Base-by-base conservation (phyloP, 2,329 filamentous ascomycete species). In the Aspergillus melleus region DNA sequence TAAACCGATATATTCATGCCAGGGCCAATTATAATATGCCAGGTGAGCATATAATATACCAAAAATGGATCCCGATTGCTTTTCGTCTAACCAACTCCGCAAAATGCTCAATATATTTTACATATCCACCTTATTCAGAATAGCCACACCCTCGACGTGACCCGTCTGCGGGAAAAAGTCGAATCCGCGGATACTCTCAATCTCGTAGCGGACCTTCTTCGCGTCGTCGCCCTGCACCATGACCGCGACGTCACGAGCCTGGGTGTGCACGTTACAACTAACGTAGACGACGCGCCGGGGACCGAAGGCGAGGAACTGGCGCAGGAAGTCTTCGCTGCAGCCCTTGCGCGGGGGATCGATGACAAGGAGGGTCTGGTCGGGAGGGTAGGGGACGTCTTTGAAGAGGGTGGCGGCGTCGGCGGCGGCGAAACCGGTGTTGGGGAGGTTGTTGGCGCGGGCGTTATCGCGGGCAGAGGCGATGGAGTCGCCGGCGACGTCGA, bases 281-380 rank as follows among this genome's bases (percentile, higher is more conserved):
- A 99, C 94, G 74, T 99, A 99, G 4, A 96, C 87, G 11, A 99
- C 86, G 60, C 95, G 83, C 64, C 83, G 83, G 0, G 95, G 94
- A 0, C 84, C 90, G 69, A 91, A 97, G 6, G 80, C 77, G 56
- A 97, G 79, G 70, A 99, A 77, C 79, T 99, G 95, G 16, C 81
- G 77, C 47, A 99, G 78, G 75, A 99, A 99, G 64, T 85, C 85
- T 52, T 88, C 86, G 68, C 96, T 94, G 73, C 95, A 98, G 10
- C 95, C 95, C 76, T 98, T 99, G 49, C 95, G 85, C 6, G 95
- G 93, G n/a, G 95, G 95, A 73, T 99, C 95, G 58, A 99, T 89
- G 63, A 99, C 89, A n/a, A 98, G 90, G 42, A 91, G 89, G 0
- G 94, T 98, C 78, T 96, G 88, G 61, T 91, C 86, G 2, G 91